Conservation (phyloP, 306 rosid genomes). For the Vigna hirtella region DNA sequence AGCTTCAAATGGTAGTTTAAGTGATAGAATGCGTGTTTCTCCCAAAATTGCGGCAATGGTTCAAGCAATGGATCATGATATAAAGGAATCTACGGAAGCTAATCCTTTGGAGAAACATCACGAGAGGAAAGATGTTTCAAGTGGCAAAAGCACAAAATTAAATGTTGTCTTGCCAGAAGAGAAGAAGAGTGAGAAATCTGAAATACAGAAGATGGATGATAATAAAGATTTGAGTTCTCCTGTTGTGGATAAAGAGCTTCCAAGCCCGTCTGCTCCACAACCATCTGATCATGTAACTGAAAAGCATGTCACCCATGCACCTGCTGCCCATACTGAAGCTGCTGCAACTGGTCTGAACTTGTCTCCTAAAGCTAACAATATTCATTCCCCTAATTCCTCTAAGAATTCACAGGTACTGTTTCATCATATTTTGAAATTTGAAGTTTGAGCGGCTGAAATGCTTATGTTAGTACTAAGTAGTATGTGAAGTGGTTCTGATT, state of each 20-base stretch:
- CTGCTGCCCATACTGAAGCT: slow-evolving; percentile 54
- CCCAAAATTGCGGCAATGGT: slow-evolving; percentile 67
- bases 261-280: slow-evolving; percentile 59
- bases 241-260: slow-evolving; percentile 49
- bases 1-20: slow-evolving; percentile 58
- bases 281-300: slow-evolving; percentile 62
- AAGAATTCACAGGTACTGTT: slow-evolving; percentile 58
- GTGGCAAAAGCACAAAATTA: slow-evolving; percentile 56
- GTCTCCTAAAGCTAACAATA: slow-evolving; percentile 55
- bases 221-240: slow-evolving; percentile 56
- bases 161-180: slow-evolving; percentile 53
- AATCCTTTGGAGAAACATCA: slow-evolving; percentile 51
- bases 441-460: slow-evolving; percentile 3
- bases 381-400: slow-evolving; percentile 59
- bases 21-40: slow-evolving; percentile 63
- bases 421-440: slow-evolving; percentile 32
- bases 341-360: slow-evolving; percentile 43
- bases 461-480: slow-evolving; percentile 21
- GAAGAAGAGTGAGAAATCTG: slow-evolving; percentile 57
- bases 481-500: slow-evolving; percentile 21
- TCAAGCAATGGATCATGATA: slow-evolving; percentile 68
- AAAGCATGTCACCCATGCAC: slow-evolving; percentile 51
- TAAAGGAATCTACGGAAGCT: slow-evolving; percentile 63
- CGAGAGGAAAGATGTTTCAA: slow-evolving; percentile 58
- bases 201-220: slow-evolving; percentile 50